Percentiles rank a stretch among this genome's conserved stretches.
Conservation (phyloP, 2,329 filamentous ascomycete genomes). For the Scedosporium minutisporum region DNA sequence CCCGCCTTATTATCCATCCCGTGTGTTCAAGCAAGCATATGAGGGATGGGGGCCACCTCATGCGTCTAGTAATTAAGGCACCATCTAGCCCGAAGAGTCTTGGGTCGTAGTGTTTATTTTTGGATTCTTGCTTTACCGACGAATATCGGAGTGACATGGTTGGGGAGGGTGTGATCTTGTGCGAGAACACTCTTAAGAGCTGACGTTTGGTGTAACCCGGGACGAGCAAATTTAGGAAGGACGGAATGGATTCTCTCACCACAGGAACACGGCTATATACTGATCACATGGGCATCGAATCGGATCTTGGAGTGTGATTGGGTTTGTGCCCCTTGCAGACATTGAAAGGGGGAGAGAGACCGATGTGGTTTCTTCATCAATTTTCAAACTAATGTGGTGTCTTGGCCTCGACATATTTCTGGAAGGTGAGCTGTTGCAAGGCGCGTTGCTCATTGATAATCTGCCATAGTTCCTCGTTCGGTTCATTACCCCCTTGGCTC, state of each 20-base stretch:
- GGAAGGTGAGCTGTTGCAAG: conserved; percentile 22
- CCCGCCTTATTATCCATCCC: conserved; percentile 2
- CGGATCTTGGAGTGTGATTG: background rate
- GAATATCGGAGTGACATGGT: background rate
- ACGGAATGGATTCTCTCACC: background rate
- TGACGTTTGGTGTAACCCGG: conserved; percentile 2
- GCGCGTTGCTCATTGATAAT: conserved; percentile 27
- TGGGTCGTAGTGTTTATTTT: background rate
- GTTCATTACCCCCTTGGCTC: conserved; percentile 5
- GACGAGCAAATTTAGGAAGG: background rate
- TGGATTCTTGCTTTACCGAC: background rate
- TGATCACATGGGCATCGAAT: conserved; percentile 1
- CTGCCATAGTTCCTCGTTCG: conserved; percentile 27
- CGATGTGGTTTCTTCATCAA: background rate
- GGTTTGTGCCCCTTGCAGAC: background rate
- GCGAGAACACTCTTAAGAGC: background rate
- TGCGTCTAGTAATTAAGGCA: background rate
- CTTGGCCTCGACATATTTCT: conserved; percentile 18
- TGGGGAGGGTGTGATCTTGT: background rate
- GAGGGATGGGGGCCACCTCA: background rate
- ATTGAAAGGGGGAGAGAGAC: background rate
- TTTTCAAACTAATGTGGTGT: conserved; percentile 1
- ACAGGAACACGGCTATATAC: background rate
- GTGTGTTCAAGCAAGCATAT: background rate
- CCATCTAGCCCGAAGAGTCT: background rate